Percentiles rank a stretch among this genome's conserved stretches.
phyloP scores from a whole-genome alignment of 2,329 filamentous ascomycete genomes.

The Incumbomyces lentus region DNA sequence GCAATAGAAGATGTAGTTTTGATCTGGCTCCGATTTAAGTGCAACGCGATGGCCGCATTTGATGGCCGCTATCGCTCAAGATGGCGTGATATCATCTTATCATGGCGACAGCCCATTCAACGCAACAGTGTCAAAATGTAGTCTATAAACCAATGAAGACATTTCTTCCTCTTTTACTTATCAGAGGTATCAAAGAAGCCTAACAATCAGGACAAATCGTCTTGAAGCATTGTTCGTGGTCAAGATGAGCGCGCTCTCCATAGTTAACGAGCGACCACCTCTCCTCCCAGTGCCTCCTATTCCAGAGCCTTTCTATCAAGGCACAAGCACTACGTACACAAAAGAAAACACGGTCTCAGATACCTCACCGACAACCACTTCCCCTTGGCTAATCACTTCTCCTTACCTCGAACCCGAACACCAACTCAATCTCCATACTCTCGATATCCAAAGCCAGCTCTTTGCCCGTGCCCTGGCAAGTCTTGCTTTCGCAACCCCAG shows the following conservation, averaged over 20 bases:
- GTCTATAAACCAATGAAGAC: too few relatives aligned
- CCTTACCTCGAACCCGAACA: slow-evolving; percentile 64
- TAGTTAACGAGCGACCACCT: background rate
- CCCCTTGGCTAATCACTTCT: slow-evolving; percentile 41
- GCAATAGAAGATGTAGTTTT: too few relatives aligned
- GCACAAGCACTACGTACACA: too few relatives aligned
- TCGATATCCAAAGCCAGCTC: slow-evolving; percentile 56
- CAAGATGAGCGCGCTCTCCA: background rate
- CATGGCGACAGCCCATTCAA: background rate
- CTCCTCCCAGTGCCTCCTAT: background rate
- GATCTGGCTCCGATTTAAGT: too few relatives aligned
- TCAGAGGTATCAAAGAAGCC: too few relatives aligned
- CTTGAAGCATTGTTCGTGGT: background rate
- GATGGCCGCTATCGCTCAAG: background rate
- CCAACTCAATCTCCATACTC: slow-evolving; percentile 58
- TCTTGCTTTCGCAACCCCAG: slow-evolving; percentile 51
- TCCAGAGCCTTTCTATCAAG: too few relatives aligned
- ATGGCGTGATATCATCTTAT: slow-evolving; percentile 2
- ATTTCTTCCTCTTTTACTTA: too few relatives aligned
- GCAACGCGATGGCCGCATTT: background rate
- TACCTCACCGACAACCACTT: background rate
- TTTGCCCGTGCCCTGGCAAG: slow-evolving; percentile 60
- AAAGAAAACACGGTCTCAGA: too few relatives aligned
- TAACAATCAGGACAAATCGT: too few relatives aligned
- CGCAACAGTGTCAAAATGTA: background rate